phyloP scores from a whole-genome alignment of 345 rosid species.

The Populus pruinosa region DNA sequence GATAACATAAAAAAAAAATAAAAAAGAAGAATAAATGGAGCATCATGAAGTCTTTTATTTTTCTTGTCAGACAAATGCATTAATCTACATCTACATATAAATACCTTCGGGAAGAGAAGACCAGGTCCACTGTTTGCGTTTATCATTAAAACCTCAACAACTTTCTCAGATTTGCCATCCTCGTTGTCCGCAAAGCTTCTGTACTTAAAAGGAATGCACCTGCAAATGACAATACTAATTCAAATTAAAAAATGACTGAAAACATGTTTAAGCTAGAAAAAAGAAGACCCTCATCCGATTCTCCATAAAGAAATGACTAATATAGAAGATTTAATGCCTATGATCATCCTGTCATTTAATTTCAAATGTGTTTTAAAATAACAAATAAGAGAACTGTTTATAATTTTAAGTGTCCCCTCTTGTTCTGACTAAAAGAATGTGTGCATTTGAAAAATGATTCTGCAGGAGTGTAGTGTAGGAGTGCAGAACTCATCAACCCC shows the following conservation, averaged over 20 bases:
- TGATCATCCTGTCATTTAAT: too few species aligned
- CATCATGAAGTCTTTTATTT: too few species aligned
- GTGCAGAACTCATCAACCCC: background rate
- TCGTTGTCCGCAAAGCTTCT: slow-evolving; percentile 22
- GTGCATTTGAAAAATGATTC: too few species aligned
- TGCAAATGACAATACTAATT: slow-evolving; percentile 8
- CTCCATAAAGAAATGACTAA: too few species aligned
- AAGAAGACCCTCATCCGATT: too few species aligned
- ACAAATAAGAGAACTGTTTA: too few species aligned
- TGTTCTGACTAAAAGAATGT: background rate
- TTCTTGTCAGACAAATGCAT: too few species aligned
- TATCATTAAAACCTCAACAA: slow-evolving; percentile 44
- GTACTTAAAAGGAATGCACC: slow-evolving; percentile 51
- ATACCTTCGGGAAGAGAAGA: slow-evolving; percentile 53
- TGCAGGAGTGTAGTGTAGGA: background rate
- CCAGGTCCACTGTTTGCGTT: slow-evolving; percentile 51
- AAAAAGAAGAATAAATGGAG: too few species aligned
- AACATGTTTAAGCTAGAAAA: too few species aligned
- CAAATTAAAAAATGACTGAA: background rate
- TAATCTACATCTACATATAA: background rate
- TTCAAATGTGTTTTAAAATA: too few species aligned
- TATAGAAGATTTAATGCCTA: too few species aligned
- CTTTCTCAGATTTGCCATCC: slow-evolving; percentile 24
- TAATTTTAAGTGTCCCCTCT: background rate
- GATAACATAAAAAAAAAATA: too few species aligned